A percentile compares a stretch with the other conserved stretches of the same genome.
Conservation (phyloP, 148 eudicot species). For the Rhododendron kiyosumense region DNA sequence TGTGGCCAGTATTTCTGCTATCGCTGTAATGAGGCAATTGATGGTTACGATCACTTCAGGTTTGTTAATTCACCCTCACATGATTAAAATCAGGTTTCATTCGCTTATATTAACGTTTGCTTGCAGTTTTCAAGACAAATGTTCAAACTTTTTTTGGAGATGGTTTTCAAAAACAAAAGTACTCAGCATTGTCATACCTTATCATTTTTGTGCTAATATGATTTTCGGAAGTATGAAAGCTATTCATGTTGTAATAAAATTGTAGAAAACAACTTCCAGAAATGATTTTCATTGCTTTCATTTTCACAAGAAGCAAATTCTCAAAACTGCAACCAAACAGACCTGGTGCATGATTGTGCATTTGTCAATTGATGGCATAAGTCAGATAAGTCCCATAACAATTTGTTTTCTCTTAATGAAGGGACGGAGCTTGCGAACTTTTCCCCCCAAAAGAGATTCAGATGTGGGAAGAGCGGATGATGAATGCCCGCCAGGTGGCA, state of each 20-base stretch:
- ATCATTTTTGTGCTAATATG: neutral
- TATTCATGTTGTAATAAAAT: neutral
- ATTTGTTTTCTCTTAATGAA: constrained; percentile 16
- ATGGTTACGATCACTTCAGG: constrained; percentile 92
- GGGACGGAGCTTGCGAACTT: constrained; percentile 66
- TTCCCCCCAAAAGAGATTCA: constrained; percentile 57
- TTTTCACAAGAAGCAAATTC: neutral
- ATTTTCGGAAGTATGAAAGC: neutral
- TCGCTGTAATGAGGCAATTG: constrained; percentile 64
- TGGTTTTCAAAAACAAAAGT: neutral
- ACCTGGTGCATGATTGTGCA: neutral
- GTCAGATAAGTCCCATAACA: neutral
- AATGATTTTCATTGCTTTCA: neutral
- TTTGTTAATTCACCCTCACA: constrained; percentile 18
- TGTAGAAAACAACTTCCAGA: neutral
- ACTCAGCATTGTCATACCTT: neutral
- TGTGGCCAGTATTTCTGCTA: constrained; percentile 84
- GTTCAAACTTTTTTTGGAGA: neutral
- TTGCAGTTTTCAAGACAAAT: neutral
- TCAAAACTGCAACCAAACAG: neutral
- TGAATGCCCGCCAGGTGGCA: constrained; percentile 45
- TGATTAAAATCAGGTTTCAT: neutral
- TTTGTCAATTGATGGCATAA: neutral
- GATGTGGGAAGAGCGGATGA: constrained; percentile 53
- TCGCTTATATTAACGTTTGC: neutral